Conservation (phyloP, 2,329 filamentous ascomycete species). For the Calycina marina region DNA sequence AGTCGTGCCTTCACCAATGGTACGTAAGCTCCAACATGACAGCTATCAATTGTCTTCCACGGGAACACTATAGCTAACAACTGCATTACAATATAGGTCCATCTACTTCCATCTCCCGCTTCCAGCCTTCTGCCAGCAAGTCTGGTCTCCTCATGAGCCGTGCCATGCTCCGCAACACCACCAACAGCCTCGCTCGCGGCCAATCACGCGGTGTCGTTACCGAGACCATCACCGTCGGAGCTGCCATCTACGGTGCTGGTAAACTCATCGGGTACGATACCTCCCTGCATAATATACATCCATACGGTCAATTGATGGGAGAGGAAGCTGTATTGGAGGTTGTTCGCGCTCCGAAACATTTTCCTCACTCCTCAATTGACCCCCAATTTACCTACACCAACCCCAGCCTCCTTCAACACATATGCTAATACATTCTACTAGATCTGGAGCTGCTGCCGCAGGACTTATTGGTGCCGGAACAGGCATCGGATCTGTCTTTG, state of each 20-base stretch:
- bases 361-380: no score
- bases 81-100: constrained; percentile 8
- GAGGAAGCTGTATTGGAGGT: no score
- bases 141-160: constrained; percentile 15
- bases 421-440: no score
- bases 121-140: constrained; percentile 11
- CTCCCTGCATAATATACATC: no score
- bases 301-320: no score
- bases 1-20: constrained; percentile 17
- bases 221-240: constrained; percentile 15
- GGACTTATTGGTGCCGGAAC: constrained; percentile 21
- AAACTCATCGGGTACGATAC: constrained; percentile 19
- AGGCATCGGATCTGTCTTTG: constrained; percentile 39
- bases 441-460: constrained; percentile 16
- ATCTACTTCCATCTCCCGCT: constrained; percentile 14
- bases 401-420: no score
- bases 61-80: constrained; percentile 9
- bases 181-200: constrained; percentile 12
- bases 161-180: constrained; percentile 13
- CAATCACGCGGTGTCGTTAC: constrained; percentile 16
- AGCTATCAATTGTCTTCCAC: no score
- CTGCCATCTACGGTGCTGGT: constrained; percentile 14
- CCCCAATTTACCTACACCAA: no score
- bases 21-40: constrained; percentile 9
- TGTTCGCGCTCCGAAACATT: no score